Percentiles rank a stretch among this genome's conserved stretches.
These are phyloP conservation scores for Phytopythium helicoides DNA, from an alignment of 352 stramenopile species.

Conservation along the genomic window DNA sequence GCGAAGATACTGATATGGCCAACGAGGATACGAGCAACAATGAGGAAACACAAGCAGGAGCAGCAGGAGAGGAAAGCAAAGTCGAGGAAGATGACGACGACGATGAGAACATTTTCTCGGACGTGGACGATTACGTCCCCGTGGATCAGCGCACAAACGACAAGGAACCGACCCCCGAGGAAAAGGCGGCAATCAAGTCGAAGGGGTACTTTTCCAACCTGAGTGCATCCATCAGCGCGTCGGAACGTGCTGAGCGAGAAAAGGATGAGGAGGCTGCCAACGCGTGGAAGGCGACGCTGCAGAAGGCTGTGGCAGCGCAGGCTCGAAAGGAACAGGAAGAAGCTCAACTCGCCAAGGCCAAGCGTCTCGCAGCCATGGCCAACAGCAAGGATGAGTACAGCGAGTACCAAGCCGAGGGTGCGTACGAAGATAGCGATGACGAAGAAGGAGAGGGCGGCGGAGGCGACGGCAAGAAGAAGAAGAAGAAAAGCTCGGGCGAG, in stretches of 20 bases:
- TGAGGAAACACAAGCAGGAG: conserved; percentile 2
- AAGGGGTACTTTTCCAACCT: conserved; percentile 65
- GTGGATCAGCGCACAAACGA: conserved; percentile 43
- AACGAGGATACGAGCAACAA: not conserved
- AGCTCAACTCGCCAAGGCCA: conserved; percentile 31
- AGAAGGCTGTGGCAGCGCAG: conserved; percentile 53
- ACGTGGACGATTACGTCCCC: conserved; percentile 69
- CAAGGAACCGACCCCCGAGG: conserved; percentile 2
- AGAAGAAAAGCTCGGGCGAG: conserved; percentile 14
- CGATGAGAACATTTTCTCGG: conserved; percentile 75
- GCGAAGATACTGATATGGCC: conserved; percentile 1
- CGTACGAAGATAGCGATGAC: conserved; percentile 63
- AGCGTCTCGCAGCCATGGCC: conserved; percentile 27
- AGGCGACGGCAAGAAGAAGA: conserved; percentile 30
- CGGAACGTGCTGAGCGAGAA: conserved; percentile 34
- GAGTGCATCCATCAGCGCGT: conserved; percentile 63
- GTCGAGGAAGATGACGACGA: conserved; percentile 13
- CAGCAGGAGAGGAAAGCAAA: conserved; percentile 4
- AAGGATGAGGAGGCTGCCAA: conserved; percentile 42
- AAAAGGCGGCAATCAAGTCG: conserved; percentile 18
- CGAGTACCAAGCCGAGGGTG: conserved; percentile 39
- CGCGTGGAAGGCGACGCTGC: conserved; percentile 56
- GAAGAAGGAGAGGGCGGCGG: conserved; percentile 39
- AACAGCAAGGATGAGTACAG: conserved; percentile 74
- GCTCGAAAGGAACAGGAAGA: conserved; percentile 37